These are phyloP conservation scores for Orbilia ellipsospora DNA, from an alignment of 2,329 filamentous ascomycete species.

Conservation along the genomic window DNA sequence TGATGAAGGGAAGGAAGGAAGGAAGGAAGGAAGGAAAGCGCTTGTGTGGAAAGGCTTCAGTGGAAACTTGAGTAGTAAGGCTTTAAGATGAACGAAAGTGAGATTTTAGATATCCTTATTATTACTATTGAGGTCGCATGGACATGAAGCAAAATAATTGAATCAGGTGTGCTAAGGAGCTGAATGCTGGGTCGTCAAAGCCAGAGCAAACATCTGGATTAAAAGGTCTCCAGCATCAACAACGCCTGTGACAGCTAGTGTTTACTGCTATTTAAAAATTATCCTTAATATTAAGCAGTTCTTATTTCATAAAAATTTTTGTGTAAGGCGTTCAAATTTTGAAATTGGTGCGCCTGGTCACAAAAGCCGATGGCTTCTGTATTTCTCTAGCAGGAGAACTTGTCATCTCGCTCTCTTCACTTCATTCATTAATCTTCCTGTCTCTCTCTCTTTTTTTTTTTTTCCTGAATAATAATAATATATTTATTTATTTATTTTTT, in stretches of 20 bases:
- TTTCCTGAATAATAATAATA: too few relatives aligned
- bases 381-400: too few relatives aligned
- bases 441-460: constrained; percentile 22
- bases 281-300: not conserved
- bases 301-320: constrained; percentile 18
- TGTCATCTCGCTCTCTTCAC: not conserved
- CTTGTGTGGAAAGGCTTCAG: constrained; percentile 20
- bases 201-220: constrained; percentile 4
- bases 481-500: too few relatives aligned
- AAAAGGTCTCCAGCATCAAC: not conserved
- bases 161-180: constrained; percentile 1
- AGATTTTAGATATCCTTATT: constrained; percentile 25
- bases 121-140: constrained; percentile 10
- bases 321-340: constrained; percentile 30
- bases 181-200: not conserved
- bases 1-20: constrained; percentile 17
- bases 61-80: constrained; percentile 2
- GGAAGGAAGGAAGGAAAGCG: constrained; percentile 24
- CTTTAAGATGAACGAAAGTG: constrained; percentile 2
- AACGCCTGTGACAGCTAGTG: not conserved
- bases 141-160: constrained; percentile 12
- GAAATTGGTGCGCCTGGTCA: constrained; percentile 39
- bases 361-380: too few relatives aligned
- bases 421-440: constrained; percentile 4
- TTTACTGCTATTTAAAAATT: too few relatives aligned